Conservation (phyloP, 768 basidiomycete species). For the Russula sp. region DNA sequence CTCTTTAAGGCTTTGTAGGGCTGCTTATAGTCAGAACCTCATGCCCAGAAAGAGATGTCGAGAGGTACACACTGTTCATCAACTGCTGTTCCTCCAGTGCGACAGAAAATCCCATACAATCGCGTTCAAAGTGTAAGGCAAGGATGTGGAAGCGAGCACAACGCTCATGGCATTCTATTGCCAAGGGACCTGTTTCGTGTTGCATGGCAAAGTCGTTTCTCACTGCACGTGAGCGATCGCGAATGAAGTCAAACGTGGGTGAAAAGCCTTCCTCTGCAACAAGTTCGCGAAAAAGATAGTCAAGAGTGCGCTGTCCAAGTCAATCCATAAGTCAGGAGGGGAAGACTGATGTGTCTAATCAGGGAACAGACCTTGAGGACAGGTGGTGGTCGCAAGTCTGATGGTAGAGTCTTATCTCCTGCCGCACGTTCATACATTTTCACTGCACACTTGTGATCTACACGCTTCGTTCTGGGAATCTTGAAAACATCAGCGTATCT, state of each 20-base stretch:
- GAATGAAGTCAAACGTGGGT: slow-evolving; percentile 73
- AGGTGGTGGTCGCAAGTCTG: slow-evolving; percentile 82
- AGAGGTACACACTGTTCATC: slow-evolving; percentile 68
- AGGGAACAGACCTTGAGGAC: slow-evolving; percentile 58
- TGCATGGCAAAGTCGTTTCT: slow-evolving; percentile 95
- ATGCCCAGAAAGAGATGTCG: slow-evolving; percentile 6
- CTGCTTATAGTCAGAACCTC: slow-evolving; percentile 37
- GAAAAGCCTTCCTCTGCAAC: slow-evolving; percentile 64
- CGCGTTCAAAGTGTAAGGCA: slow-evolving; percentile 61
- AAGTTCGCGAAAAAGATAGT: slow-evolving; percentile 88
- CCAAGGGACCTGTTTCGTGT: slow-evolving; percentile 64
- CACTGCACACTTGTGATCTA: slow-evolving; percentile 83
- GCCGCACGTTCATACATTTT: slow-evolving; percentile 94
- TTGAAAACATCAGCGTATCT: slow-evolving; percentile 37
- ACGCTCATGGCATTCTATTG: slow-evolving; percentile 88
- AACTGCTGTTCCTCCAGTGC: slow-evolving; percentile 82
- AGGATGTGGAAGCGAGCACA: slow-evolving; percentile 93
- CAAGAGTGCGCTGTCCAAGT: slow-evolving; percentile 61
- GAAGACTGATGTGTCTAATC: slow-evolving; percentile 1
- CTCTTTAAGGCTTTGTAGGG: slow-evolving; percentile 86
- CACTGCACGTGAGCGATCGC: slow-evolving; percentile 86
- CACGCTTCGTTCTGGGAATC: slow-evolving; percentile 78
- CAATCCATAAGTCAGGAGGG: background rate
- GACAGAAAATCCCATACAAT: slow-evolving; percentile 51
- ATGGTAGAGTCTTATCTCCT: slow-evolving; percentile 86